Base-by-base conservation (phyloP, 2,329 filamentous ascomycete genomes). In the Westerdykella aurantiaca region DNA sequence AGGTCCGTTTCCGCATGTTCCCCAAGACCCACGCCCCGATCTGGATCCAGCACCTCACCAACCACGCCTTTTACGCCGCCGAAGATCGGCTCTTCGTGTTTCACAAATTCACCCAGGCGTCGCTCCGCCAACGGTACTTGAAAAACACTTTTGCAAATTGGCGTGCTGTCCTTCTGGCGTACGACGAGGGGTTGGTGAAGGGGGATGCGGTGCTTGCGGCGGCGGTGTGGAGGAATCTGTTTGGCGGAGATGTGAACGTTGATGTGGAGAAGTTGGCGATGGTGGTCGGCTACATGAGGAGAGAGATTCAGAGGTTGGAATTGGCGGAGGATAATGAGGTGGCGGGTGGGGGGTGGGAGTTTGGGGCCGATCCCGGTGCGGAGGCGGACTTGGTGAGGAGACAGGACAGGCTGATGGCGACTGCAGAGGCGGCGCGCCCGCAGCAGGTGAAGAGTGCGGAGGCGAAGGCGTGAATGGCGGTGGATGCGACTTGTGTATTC, bases 71-170 rank as follows among this genome's bases (percentile, higher is more conserved):
- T 75, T 88, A 87, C 72, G 83, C 86, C 58, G 86, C 86, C 58
- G 88, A 95, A 72, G 83, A 86, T 66, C 80, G 82, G 60, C 91
- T 95, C 80, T 85, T 86, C 49, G 74, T 86, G 49, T 80, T 83
- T 64, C 91, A 95, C 74, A 83, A 83, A 63, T 72, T 83, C 51
- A 67, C 70, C 5, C 72, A 76, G 34, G 69, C 74, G 9, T 68
- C 71, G 0, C 71, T 81, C 16, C 72, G 81, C 39, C 80, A 81
- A 54, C 76, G 75, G 51, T 80, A 82, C 51, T 68, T 83, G 39
- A 95, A 96, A 69, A 91, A 97, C 67, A 77, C 96, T 46, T 97
- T 93, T 58, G 76, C 89, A 47, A 89, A 95, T 70, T 98, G 91
- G 88, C 83, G 93, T 44, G 93, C 90, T 23, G 74, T 90, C 43